Conservation (phyloP, 768 basidiomycete genomes). For the Pleurotus ostreatus region DNA sequence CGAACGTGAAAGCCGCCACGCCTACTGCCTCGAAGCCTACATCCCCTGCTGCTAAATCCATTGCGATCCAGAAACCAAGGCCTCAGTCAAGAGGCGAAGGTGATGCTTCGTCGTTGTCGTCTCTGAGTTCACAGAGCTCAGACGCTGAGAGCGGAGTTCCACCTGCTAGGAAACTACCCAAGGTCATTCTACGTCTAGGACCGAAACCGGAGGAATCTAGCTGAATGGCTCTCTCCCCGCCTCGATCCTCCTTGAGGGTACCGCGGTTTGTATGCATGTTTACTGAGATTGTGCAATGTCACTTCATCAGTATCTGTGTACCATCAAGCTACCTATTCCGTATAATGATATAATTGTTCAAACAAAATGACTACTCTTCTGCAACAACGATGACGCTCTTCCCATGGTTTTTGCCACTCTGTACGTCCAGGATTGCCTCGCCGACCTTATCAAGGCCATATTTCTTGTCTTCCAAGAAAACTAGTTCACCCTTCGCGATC, state of each 20-base stretch:
- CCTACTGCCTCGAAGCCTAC: constrained; percentile 14
- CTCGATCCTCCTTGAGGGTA: no score
- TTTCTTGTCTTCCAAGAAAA: constrained; percentile 41
- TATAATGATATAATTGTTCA: no score
- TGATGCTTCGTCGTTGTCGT: background rate
- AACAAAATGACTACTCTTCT: background rate
- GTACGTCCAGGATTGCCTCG: constrained; percentile 23
- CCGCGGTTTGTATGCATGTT: no score
- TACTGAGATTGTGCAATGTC: no score
- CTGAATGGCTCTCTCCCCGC: no score
- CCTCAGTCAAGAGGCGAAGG: background rate
- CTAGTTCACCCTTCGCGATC: constrained; percentile 42
- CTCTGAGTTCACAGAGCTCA: background rate
- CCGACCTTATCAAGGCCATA: constrained; percentile 37
- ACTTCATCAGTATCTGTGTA: no score
- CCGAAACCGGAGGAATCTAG: constrained; percentile 10
- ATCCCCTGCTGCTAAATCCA: background rate
- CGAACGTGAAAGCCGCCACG: constrained; percentile 11
- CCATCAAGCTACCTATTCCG: no score
- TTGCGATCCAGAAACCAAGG: no score
- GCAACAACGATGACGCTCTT: constrained; percentile 6
- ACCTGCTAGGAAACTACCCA: constrained; percentile 23
- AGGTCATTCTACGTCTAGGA: constrained; percentile 29
- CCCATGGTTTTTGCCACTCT: background rate
- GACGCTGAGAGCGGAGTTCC: background rate